Evolutionary conservation across 2,329 filamentous ascomycete genomes (phyloP), one percentile per base, ranked within the genome.

Genomic region (Alternaria sp.): DNA sequence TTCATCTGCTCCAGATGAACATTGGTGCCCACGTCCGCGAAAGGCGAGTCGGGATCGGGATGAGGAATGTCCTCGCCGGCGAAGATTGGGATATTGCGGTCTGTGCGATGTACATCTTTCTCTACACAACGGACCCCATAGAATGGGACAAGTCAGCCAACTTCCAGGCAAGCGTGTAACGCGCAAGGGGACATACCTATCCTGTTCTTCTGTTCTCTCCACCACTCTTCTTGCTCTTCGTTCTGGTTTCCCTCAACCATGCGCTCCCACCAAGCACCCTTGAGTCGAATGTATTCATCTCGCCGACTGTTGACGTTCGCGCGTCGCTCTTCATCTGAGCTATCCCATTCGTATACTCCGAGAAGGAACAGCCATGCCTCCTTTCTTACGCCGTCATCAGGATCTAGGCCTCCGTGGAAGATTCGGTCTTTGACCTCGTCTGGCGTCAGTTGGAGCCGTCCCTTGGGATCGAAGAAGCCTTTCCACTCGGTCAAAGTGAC

Each of bases 1-100:
- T 99, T 99, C 88, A 99, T 92, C 81, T 99, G 95, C 80, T 99
- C 95, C 65, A 99, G 86, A 78, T 99, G 95, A 6, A 97, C 94
- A 72, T 99, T 99, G 47, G 95, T 99, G 64, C 95, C 95, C 4
- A 89, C 87, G 44, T 94, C 91, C 12, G 94, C 92, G 78, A 98
- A 99, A 0, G 95, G 94, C 0, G 94, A 98, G 63, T 94, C 92
- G 0, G 95, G 95, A 72, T 99, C 95, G 0, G 95, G 96, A 75
- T 99, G 95, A 7, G 95, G 94, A 41, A 93, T 96, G 73, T 98
- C 95, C 79, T 99, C 95, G 63, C 95, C 95, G 8, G 92, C 90
- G 76, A 99, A 99, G 41, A 99, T 91, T n/a, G 92, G 91, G 30
- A 99, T 92, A 46, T 90, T 92, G 43, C 96, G 92, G 79, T 99